Evolutionary conservation across 2,329 filamentous ascomycete genomes (phyloP), one percentile per base, ranked within the genome.

Genomic region (Colletotrichum destructivum): DNA sequence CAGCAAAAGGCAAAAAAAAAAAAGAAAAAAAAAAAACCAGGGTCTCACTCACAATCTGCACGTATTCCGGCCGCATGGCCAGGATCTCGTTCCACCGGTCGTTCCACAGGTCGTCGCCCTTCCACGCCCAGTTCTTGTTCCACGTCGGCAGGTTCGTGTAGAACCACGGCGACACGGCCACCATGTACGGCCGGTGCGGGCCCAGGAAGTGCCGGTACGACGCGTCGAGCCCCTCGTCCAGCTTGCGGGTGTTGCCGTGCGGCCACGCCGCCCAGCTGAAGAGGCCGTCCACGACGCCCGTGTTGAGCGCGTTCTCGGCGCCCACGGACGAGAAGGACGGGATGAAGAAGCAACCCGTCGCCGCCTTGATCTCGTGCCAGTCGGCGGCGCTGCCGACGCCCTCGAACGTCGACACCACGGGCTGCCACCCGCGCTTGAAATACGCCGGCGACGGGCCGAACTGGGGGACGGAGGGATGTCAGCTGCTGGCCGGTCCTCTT

Each of bases 81-180:
- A 85, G 81, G 81, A 90, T 64, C 85, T 83, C 75, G 18, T 84
- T 80, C 89, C 89, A 91, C 16, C 90, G 86, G 62, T 88, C 82
- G 73, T 84, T 86, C 89, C 90, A 92, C 12, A 91, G 78, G 66
- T 86, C 82, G 74, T 91, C 89, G 16, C 88, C 87, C 35, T 85
- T 84, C 83, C 88, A 92, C 5, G 90, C 81, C 89, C 90, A 92
- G 76, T 90, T 89, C 80, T 91, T 91, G 54, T 81, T 79, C 75
- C 84, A 91, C 9, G 82, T 81, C 0, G 87, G 85, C 4, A 91
- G 80, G 67, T 89, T 87, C 49, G 90, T 90, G 79, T 86, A 90
- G 78, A 90, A 90, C 88, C 87, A 89, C 0, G 88, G 88, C 0
- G 86, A 86, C 13, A 88, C 84, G 1, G 86, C 83, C 84, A 88